Percentiles rank a stretch among this genome's conserved stretches.
Conservation (phyloP, 176 grass and related monocot species). For the Oryza glumipatula region DNA sequence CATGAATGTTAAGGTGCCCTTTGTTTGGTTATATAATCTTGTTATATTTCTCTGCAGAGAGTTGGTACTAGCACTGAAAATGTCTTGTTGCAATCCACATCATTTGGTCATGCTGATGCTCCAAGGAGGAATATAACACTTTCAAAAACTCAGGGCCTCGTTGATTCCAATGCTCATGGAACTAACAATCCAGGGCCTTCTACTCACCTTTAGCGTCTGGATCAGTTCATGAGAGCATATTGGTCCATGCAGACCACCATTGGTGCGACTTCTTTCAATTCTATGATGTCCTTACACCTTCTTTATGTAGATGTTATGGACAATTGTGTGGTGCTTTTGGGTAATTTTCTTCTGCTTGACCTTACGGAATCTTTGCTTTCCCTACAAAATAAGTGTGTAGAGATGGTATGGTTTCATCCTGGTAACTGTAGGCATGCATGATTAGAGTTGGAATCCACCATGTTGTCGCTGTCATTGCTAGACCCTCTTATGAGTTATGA, state of each 20-base stretch:
- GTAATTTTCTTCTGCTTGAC: slow-evolving; percentile 11
- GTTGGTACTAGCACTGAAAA: slow-evolving; percentile 36
- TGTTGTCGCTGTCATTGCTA: too few species aligned
- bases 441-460: too few species aligned
- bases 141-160: slow-evolving; percentile 31
- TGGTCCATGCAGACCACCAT: slow-evolving; percentile 17
- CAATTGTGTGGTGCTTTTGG: slow-evolving; percentile 19
- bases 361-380: not conserved
- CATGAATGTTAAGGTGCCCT: not conserved
- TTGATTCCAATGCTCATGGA: slow-evolving; percentile 16
- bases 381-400: slow-evolving; percentile 12
- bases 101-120: slow-evolving; percentile 36
- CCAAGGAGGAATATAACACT: slow-evolving; percentile 17
- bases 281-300: slow-evolving; percentile 25
- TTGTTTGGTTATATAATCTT: slow-evolving; percentile 33
- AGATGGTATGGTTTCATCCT: slow-evolving; percentile 21
- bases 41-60: slow-evolving; percentile 45
- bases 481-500: too few species aligned
- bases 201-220: slow-evolving; percentile 39
- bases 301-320: slow-evolving; percentile 26
- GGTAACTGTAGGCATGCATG: not conserved
- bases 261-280: slow-evolving; percentile 39
- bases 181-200: slow-evolving; percentile 46
- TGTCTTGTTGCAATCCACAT: slow-evolving; percentile 48
- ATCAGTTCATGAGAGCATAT: slow-evolving; percentile 31